Conservation (phyloP, 1,284 basidiomycete species). For the Austroboletus olivaceoglutinosus region DNA sequence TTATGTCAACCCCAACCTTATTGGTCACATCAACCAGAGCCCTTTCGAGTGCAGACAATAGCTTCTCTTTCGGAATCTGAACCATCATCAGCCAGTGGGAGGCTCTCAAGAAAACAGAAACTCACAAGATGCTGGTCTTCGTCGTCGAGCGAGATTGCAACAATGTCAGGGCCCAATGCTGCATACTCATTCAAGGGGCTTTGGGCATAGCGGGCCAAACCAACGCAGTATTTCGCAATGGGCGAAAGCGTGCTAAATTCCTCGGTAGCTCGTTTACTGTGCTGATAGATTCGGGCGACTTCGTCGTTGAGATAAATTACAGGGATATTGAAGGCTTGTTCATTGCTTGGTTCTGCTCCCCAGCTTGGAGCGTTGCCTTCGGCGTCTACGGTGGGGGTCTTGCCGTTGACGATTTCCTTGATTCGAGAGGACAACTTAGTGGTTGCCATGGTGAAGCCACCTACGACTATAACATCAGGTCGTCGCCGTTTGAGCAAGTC, state of each 20-base stretch:
- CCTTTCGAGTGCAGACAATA: constrained; percentile 81
- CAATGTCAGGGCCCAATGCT: constrained; percentile 79
- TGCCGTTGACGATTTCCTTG: constrained; percentile 49
- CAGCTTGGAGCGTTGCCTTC: constrained; percentile 33
- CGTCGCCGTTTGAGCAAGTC: constrained; percentile 79
- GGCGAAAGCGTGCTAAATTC: constrained; percentile 84
- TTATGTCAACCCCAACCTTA: constrained; percentile 94
- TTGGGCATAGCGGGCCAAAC: constrained; percentile 90
- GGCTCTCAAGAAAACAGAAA: constrained; percentile 10
- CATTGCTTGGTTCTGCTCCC: constrained; percentile 36
- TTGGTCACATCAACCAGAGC: constrained; percentile 89
- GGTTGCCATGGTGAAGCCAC: constrained; percentile 85
- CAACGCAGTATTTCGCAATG: constrained; percentile 93
- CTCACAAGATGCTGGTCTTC: constrained; percentile 85
- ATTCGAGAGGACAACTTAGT: constrained; percentile 66
- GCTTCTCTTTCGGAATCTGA: constrained; percentile 83
- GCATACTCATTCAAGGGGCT: constrained; percentile 94
- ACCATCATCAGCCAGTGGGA: constrained; percentile 10
- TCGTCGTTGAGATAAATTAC: constrained; percentile 89
- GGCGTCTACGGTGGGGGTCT: constrained; percentile 17
- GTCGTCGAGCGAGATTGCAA: constrained; percentile 78
- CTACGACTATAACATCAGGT: constrained; percentile 88
- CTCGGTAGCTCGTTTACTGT: constrained; percentile 80
- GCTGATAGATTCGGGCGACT: constrained; percentile 91
- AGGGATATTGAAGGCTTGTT: constrained; percentile 57